Conservation (phyloP, 768 basidiomycete species). For the Suillus decipiens region DNA sequence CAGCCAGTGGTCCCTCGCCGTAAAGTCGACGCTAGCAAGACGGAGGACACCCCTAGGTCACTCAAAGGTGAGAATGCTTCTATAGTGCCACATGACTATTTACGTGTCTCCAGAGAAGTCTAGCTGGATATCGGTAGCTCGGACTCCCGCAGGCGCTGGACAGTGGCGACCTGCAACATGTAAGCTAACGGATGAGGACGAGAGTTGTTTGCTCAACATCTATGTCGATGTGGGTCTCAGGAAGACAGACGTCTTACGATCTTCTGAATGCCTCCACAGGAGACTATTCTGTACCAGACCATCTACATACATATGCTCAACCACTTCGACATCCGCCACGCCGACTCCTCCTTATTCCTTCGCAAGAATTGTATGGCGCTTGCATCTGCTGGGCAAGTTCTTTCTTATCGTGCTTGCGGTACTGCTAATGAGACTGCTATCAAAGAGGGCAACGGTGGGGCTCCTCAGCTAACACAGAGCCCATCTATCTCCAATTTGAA, state of each 20-base stretch:
- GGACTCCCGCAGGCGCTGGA: constrained; percentile 49
- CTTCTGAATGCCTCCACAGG: constrained; percentile 42
- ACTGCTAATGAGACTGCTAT: constrained; percentile 13
- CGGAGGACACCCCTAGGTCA: constrained; percentile 51
- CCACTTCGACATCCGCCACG: constrained; percentile 79
- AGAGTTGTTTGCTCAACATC: constrained; percentile 67
- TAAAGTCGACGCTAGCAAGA: constrained; percentile 53
- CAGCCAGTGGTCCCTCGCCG: constrained; percentile 51
- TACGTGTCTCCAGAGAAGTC: constrained; percentile 55
- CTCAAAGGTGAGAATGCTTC: constrained; percentile 52
- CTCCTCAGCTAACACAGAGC: constrained; percentile 52
- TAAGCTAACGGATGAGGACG: constrained; percentile 67
- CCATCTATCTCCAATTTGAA: constrained; percentile 73
- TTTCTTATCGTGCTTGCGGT: constrained; percentile 11
- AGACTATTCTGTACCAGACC: constrained; percentile 72
- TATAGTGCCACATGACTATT: constrained; percentile 6
- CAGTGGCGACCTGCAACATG: constrained; percentile 78
- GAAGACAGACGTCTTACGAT: not conserved
- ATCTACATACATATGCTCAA: constrained; percentile 70
- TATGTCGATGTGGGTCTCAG: constrained; percentile 64
- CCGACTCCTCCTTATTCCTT: constrained; percentile 76
- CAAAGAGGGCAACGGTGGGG: constrained; percentile 63
- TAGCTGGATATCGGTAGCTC: constrained; percentile 67
- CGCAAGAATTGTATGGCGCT: constrained; percentile 76
- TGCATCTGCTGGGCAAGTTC: constrained; percentile 56